These are phyloP conservation scores for Podaxis sp. DNA, from an alignment of 768 basidiomycete species.

Conservation along the genomic window DNA sequence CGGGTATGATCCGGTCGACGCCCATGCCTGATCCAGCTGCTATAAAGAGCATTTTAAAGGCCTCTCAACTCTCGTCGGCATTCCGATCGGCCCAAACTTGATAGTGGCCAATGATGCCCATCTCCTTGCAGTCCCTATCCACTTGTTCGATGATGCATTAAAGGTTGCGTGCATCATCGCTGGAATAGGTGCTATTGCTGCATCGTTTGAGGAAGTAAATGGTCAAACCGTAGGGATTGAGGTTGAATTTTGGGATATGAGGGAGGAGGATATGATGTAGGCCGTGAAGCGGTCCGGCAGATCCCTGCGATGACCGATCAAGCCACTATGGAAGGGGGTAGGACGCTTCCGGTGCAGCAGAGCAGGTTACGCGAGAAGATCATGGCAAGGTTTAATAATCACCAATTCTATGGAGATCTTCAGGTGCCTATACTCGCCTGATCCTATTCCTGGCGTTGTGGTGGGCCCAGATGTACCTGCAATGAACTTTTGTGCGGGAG, in stretches of 20 bases:
- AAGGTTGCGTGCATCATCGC: conserved; percentile 73
- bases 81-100: conserved; percentile 57
- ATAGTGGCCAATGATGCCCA: conserved; percentile 80
- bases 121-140: conserved; percentile 79
- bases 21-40: conserved; percentile 64
- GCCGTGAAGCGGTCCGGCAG: conserved; percentile 71
- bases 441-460: conserved; percentile 35
- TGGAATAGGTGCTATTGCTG: conserved; percentile 80
- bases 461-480: conserved; percentile 13
- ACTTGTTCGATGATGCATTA: conserved; percentile 54
- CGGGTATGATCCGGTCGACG: conserved; percentile 88
- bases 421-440: conserved; percentile 61
- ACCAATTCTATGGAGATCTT: conserved; percentile 62
- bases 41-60: conserved; percentile 51
- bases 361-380: conserved; percentile 43
- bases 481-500: conserved; percentile 49
- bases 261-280: conserved; percentile 80
- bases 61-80: conserved; percentile 54
- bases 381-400: conserved; percentile 57
- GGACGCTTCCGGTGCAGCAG: conserved; percentile 26
- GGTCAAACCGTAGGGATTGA: conserved; percentile 37
- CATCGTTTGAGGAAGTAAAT: conserved; percentile 53
- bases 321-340: conserved; percentile 38
- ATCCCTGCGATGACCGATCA: conserved; percentile 58
- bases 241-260: conserved; percentile 86